Evolutionary conservation across 2,329 filamentous ascomycete genomes (phyloP), one percentile per base, ranked within the genome.

Genomic region (Monilinia aucupariae): DNA sequence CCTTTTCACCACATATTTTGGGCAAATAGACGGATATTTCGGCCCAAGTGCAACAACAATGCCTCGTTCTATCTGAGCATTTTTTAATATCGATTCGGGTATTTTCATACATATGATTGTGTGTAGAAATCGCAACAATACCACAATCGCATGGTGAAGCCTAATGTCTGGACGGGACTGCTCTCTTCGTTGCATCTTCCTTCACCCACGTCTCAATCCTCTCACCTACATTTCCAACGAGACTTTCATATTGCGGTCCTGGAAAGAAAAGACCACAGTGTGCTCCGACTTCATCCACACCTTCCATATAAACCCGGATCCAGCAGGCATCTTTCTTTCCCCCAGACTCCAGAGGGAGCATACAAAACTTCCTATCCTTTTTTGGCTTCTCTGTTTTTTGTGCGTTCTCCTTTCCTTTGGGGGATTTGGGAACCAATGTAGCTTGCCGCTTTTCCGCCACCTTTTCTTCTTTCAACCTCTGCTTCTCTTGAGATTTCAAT

Each of bases 241-340:
- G 77, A 66, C 76, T 77, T 69, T 92, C 88, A 71, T 94, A 93
- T 63, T 90, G 87, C 64, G 85, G 81, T 8, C 88, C 86, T 0
- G 85, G 76, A 15, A 90, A 84, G 76, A 96, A 96, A 59, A 96
- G 77, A 0, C 89, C 87, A 66, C 90, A 93, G 73, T 96, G 92
- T 12, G 92, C 92, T 8, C 85, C 86, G 0, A 96, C 89, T 75
- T 96, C 90, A 72, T 96, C 92, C 65, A 94, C 85, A 59, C 85
- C 86, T 64, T 88, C 82, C 89, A 97, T 94, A 70, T 86, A 87
- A 3, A 96, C 83, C 51, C 87, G 81, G 0, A 92, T 78, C 92
- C 92, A 96, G 20, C 86, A 84, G 5, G 82, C 77, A 73, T 96
- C 91, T 50, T 80, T 77, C 64, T 79, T 77, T 8, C 85, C 85